A percentile compares a stretch with the other conserved stretches of the same genome.
phyloP scores from a whole-genome alignment of 2,329 filamentous ascomycete species.

The Fusarium succisae region DNA sequence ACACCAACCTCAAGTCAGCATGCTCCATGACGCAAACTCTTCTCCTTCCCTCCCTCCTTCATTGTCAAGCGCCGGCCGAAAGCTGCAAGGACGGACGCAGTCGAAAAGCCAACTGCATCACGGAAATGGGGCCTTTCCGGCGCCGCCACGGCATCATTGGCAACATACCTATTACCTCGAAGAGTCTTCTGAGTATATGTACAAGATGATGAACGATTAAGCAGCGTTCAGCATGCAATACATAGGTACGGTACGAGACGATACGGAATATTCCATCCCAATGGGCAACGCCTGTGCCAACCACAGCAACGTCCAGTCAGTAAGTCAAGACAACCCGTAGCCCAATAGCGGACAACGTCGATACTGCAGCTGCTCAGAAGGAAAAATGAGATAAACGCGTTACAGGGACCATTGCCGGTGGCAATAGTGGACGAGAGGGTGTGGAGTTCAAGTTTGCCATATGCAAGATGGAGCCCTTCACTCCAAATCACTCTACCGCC shows the following conservation, averaged over 20 bases:
- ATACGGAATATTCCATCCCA: neutral
- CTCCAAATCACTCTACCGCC: neutral
- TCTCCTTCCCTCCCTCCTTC: neutral
- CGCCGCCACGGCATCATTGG: constrained; percentile 39
- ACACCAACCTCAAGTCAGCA: constrained; percentile 14
- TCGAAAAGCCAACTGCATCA: constrained; percentile 16
- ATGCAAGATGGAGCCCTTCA: constrained; percentile 4
- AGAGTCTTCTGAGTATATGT: neutral
- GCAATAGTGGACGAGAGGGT: constrained; percentile 1
- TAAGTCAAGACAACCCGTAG: neutral
- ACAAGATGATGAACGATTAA: neutral
- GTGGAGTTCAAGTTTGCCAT: neutral
- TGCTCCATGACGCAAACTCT: constrained; percentile 40
- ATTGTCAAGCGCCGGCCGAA: constrained; percentile 18
- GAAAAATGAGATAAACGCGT: neutral
- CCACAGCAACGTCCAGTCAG: neutral
- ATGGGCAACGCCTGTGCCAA: constrained; percentile 3
- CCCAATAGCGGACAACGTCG: neutral
- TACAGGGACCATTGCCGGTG: neutral
- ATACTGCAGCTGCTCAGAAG: neutral
- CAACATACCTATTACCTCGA: neutral
- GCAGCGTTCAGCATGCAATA: neutral
- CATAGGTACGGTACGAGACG: neutral
- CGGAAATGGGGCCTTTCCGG: neutral
- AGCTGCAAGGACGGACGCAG: constrained; percentile 23